These are phyloP conservation scores for Chaetomiaceae sp. DNA, from an alignment of 2,329 filamentous ascomycete genomes.

Conservation along the genomic window DNA sequence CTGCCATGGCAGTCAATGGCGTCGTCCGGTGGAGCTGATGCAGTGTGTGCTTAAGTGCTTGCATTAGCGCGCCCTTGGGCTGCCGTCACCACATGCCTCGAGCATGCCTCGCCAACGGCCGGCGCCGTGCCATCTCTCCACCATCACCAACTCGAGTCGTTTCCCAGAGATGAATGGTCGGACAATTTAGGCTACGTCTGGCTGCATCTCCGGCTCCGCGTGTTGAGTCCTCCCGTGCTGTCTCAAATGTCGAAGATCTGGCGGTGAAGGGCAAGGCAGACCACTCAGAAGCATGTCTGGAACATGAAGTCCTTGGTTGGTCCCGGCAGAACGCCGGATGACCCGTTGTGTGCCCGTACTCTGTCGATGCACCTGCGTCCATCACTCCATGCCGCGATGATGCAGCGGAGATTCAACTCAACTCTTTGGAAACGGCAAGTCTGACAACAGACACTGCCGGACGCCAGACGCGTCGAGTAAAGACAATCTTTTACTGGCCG, in stretches of 20 bases:
- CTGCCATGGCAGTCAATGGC: neutral
- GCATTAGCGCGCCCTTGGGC: constrained; percentile 13
- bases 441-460: too few species aligned
- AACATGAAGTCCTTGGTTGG: neutral
- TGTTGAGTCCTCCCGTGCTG: neutral
- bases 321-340: neutral
- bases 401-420: too few species aligned
- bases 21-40: constrained; percentile 1
- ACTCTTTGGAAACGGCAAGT: too few species aligned
- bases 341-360: neutral
- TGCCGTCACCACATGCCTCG: neutral
- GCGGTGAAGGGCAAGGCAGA: neutral
- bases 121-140: neutral
- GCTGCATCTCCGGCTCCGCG: neutral
- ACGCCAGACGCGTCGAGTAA: too few species aligned
- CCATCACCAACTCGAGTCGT: neutral
- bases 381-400: too few species aligned
- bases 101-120: neutral
- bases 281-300: neutral
- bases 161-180: neutral
- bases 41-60: constrained; percentile 10
- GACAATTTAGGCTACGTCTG: neutral
- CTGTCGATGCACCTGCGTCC: too few species aligned
- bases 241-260: neutral
- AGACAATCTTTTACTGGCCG: too few species aligned